Base-by-base conservation (phyloP, 148 eudicot species). In the Rhododendron henanense region DNA sequence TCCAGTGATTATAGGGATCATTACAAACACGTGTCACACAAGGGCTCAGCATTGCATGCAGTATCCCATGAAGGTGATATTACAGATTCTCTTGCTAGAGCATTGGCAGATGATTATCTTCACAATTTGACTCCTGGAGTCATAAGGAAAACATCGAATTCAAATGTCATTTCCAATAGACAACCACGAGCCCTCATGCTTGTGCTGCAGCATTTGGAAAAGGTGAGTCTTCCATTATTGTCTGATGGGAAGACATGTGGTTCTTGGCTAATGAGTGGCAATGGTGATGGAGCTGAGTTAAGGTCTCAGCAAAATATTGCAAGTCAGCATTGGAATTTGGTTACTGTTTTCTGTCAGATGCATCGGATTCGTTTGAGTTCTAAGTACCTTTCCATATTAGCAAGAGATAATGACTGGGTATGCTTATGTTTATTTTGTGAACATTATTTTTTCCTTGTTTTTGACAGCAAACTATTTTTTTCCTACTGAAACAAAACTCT, bases 341-440 rank as follows among this genome's bases (percentile, higher is more conserved):
- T 96, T 85, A 94, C 93, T 14, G 87, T 88, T 76, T 96, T 95
- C 73, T 96, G 99, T 89, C 96, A 92, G 92, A 91, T 94, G 96
- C 99, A 96, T 87, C 92, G 92, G 87, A 92, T 96, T 80, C 91
- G 96, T 77, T 79, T 94, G 90, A 96, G 99, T 93, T 90, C 91
- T 59, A 91, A 94, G 83, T 96, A 96, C 87, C 94, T 96, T 63
- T 88, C 97, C 84, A 85, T 87, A 59, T 92, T 96, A 89, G 99
- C 98, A 37, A 92, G 93, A 90, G 99, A 95, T 87, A 94, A 95
- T 85, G 99, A 96, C 85, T 96, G 99, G 99, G 99, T 96, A 94
- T 84, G 90, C 45, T 84, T 48, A 82, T 81, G 28, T 47, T 85
- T 86, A n/a, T 71, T 87, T 13, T 44, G 11, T 79, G 8, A 44